Evolutionary conservation across 495 filamentous ascomycete genomes (phyloP).

Genomic region (Staphylotrichum longicolle): DNA sequence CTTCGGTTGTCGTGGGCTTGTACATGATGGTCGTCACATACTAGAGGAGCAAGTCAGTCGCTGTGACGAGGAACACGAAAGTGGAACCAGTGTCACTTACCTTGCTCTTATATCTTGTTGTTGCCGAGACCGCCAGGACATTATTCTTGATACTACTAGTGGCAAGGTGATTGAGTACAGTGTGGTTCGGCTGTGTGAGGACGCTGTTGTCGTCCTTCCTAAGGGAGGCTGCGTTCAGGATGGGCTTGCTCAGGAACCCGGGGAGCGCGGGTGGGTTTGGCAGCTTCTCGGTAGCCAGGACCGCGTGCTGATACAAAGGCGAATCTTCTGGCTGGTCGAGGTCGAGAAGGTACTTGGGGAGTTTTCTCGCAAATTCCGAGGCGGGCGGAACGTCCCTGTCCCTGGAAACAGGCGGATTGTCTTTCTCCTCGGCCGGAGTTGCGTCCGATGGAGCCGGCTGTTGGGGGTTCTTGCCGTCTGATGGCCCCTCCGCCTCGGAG

Average conservation of each 20-base stretch:
- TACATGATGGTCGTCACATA: slow-evolving; percentile 98
- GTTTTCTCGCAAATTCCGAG: slow-evolving; percentile 56
- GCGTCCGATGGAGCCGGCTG: slow-evolving; percentile 35
- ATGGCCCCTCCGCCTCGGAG: slow-evolving; percentile 15
- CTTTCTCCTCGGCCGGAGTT: slow-evolving; percentile 39
- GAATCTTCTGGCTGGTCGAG: slow-evolving; percentile 80
- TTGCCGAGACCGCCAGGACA: slow-evolving; percentile 93
- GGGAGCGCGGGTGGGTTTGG: slow-evolving; percentile 82
- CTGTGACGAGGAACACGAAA: neutral
- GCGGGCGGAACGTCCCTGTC: slow-evolving; percentile 44
- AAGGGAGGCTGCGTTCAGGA: slow-evolving; percentile 81
- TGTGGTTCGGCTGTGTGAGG: slow-evolving; percentile 92
- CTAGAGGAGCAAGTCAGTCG: slow-evolving; percentile 46
- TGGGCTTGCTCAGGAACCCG: slow-evolving; percentile 89
- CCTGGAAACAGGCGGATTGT: slow-evolving; percentile 39
- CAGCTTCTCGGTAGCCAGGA: slow-evolving; percentile 67
- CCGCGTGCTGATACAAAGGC: slow-evolving; percentile 63
- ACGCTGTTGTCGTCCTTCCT: slow-evolving; percentile 99
- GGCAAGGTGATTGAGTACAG: slow-evolving; percentile 94
- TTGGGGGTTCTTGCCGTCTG: slow-evolving; percentile 29
- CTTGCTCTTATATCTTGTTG: slow-evolving; percentile 95
- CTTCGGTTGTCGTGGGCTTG: slow-evolving; percentile 65
- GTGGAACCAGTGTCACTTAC: slow-evolving; percentile 42
- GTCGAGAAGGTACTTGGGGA: slow-evolving; percentile 83
- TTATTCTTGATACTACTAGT: slow-evolving; percentile 97